Evolutionary conservation across 768 basidiomycete genomes (phyloP).

Genomic region (Boletellus emodensis): DNA sequence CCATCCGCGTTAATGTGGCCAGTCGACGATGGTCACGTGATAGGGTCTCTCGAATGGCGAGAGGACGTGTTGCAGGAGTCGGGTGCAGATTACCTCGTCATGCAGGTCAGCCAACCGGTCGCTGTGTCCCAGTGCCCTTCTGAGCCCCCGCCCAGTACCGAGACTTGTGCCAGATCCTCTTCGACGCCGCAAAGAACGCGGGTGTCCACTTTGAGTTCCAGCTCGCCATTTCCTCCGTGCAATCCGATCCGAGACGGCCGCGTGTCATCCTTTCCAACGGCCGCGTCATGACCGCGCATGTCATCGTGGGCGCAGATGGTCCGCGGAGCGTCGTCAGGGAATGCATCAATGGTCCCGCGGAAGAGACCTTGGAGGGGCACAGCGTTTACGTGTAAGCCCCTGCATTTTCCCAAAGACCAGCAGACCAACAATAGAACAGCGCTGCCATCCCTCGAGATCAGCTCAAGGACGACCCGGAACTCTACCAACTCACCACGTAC

Average conservation of each 20-base stretch:
- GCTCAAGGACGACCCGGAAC: conserved; percentile 43
- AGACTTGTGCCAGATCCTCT: conserved; percentile 49
- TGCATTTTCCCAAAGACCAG: neutral
- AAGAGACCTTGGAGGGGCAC: conserved; percentile 27
- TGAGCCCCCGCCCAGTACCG: conserved; percentile 39
- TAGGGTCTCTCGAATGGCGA: conserved; percentile 47
- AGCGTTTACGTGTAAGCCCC: conserved; percentile 45
- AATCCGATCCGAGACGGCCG: conserved; percentile 26
- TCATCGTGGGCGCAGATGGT: conserved; percentile 64
- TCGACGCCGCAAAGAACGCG: conserved; percentile 42
- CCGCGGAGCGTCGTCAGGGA: conserved; percentile 41
- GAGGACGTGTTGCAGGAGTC: conserved; percentile 48
- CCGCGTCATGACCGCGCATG: conserved; percentile 44
- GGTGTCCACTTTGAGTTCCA: conserved; percentile 52
- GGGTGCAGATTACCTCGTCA: conserved; percentile 51
- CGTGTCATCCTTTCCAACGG: conserved; percentile 40
- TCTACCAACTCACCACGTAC: conserved; percentile 30
- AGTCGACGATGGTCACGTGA: conserved; percentile 36
- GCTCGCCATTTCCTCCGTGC: conserved; percentile 33
- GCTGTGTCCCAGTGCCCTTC: neutral
- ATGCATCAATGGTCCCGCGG: conserved; percentile 32
- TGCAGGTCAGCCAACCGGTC: conserved; percentile 36
- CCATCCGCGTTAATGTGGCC: too few species aligned
- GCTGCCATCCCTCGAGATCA: conserved; percentile 39
- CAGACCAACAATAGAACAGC: conserved; percentile 22